Base-by-base conservation (phyloP, 805 yeast genomes). In the Wickerhamomyces xylosicus region DNA sequence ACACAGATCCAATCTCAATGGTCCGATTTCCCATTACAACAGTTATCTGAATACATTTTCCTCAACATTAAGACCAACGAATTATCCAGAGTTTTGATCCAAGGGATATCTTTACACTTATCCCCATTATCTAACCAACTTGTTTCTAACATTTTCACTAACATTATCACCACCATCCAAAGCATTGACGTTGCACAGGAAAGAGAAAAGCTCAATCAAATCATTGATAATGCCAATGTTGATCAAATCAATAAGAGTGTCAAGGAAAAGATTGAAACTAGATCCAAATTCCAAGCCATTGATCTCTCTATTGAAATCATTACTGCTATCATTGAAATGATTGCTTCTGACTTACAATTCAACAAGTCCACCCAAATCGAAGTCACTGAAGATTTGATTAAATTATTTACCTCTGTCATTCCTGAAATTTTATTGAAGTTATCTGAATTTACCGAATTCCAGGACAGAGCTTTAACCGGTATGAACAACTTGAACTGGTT, bases 401-500 rank as follows among this genome's bases (percentile, higher is more conserved):
- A 27, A 41, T 59, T 20, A 15, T 47, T 10, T 41, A 47, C 8
- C 37, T 49, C 13, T 33, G 50, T 15, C 42, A 41, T 62, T 14
- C 62, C 67, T 4, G 49, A 50, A 10, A 53, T 66, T 17, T 61
- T 79, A 19, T 48, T 60, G 15, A 66, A 67, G 31, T 57, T 73
- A 37, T 52, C 63, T 31, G 49, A 48, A 34, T 67, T 59, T 44
- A 61, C 65, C n/a, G 66, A 69, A 34, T 70, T 79, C 43, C 60
- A 70, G 20, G 64, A 73, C 20, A 75, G 82, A 47, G 66, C 77
- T 6, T 60, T 85, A 36, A 67, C 75, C 13, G 77, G 84, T 8
- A 66, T 86, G 54, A 86, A 85, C 59, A 89, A 89, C 52, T 55
- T 81, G 38, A 56, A 74, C 32, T 79, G 89, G 87, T 59, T 79